Percentiles rank a stretch among this genome's conserved stretches.
Conservation (phyloP, 805 yeast genomes). For the Candida pseudoglaebosa region DNA sequence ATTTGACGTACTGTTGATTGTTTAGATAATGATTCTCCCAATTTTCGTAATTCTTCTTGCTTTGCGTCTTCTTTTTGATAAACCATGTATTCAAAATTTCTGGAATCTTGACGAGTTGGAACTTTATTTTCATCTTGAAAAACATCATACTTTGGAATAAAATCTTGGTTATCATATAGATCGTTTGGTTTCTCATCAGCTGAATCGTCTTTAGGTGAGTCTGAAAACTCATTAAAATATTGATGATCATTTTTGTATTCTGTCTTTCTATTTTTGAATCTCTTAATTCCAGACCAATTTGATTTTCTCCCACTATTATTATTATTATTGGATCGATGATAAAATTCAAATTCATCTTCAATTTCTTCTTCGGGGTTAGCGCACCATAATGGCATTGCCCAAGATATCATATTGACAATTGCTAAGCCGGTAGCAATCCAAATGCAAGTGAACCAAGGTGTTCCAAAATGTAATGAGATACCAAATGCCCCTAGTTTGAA, state of each 20-base stretch:
- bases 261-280: neutral
- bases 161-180: no score
- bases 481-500: constrained; percentile 45
- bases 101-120: neutral
- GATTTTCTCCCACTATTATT: constrained; percentile 6
- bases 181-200: neutral
- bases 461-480: constrained; percentile 39
- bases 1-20: constrained; percentile 30
- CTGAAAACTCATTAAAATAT: neutral
- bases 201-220: neutral
- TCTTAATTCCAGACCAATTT: neutral
- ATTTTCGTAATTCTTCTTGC: constrained; percentile 28
- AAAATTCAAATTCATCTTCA: constrained; percentile 14
- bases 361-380: constrained; percentile 40
- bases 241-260: neutral
- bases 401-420: constrained; percentile 23
- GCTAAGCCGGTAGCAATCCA: constrained; percentile 33
- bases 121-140: neutral
- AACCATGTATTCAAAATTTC: neutral
- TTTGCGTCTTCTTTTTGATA: constrained; percentile 6
- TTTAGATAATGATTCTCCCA: constrained; percentile 34
- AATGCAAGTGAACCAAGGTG: constrained; percentile 35
- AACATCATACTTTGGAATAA: no score
- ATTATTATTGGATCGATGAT: constrained; percentile 11
- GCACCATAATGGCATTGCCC: constrained; percentile 48